phyloP scores from a whole-genome alignment of 768 basidiomycete genomes.

The Macrolepiota albuminosa region DNA sequence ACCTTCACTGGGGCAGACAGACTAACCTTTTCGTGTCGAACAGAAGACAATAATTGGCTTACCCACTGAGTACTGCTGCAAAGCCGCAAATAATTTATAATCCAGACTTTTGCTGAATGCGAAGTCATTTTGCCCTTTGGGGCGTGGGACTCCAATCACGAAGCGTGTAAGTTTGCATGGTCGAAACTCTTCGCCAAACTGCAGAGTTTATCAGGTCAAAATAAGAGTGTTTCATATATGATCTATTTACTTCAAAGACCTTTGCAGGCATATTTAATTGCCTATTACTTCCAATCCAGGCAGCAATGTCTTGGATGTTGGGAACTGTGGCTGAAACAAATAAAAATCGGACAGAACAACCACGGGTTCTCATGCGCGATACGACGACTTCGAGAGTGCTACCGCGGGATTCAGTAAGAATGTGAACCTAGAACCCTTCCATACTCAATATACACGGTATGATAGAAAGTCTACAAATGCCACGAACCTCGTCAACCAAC shows the following conservation, averaged over 20 bases:
- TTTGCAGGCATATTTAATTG: constrained; percentile 41
- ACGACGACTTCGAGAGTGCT: constrained; percentile 94
- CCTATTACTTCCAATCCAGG: constrained; percentile 67
- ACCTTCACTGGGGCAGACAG: neutral
- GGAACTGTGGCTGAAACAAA: constrained; percentile 93
- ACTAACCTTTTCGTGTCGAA: constrained; percentile 76
- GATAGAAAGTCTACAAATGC: neutral
- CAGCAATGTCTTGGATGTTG: constrained; percentile 85
- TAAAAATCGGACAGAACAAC: constrained; percentile 70
- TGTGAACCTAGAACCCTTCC: constrained; percentile 63
- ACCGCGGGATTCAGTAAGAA: constrained; percentile 86
- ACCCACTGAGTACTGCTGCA: constrained; percentile 67
- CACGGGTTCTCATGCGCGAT: constrained; percentile 83
- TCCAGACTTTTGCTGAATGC: constrained; percentile 69
- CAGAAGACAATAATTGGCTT: constrained; percentile 90
- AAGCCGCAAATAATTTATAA: constrained; percentile 62
- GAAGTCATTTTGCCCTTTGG: constrained; percentile 72
- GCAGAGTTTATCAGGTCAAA: neutral
- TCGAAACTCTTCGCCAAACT: constrained; percentile 93
- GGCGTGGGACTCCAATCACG: constrained; percentile 67
- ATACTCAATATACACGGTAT: neutral
- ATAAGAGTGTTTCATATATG: neutral
- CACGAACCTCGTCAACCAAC: constrained; percentile 81
- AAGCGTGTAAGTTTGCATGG: constrained; percentile 75
- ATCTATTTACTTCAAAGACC: constrained; percentile 56